A percentile compares a stretch with the other conserved stretches of the same genome.
Conservation (phyloP, 202 grass and related monocot species). For the Elaeis oleifera region DNA sequence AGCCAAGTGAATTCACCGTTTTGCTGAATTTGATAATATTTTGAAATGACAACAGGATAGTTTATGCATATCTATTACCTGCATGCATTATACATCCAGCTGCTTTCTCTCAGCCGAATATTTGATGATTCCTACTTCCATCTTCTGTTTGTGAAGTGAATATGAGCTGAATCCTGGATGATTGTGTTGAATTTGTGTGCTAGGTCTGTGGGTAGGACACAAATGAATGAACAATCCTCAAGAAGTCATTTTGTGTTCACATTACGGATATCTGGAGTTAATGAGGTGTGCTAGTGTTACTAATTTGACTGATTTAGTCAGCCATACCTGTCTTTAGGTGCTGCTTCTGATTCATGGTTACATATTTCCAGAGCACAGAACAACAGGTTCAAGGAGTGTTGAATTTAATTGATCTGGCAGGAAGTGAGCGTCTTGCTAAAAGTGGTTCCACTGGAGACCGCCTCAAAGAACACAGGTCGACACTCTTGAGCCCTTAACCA, state of each 20-base stretch:
- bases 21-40: no score
- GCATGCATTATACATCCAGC: no score
- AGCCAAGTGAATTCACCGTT: no score
- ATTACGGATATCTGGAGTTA: conserved; percentile 68
- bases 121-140: no score
- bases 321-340: background rate
- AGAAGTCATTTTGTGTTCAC: conserved; percentile 95
- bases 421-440: conserved; percentile 86
- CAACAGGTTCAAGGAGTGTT: conserved; percentile 78
- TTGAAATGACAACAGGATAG: no score
- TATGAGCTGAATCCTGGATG: conserved; percentile 1
- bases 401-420: conserved; percentile 92
- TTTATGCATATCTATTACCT: no score
- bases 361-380: conserved; percentile 49
- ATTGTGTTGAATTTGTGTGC: background rate
- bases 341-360: background rate
- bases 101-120: no score
- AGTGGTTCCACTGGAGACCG: conserved; percentile 86
- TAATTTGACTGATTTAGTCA: background rate
- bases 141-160: no score
- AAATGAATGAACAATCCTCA: conserved; percentile 93
- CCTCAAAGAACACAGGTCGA: conserved; percentile 90
- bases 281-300: conserved; percentile 40
- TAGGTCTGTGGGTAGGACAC: conserved; percentile 89
- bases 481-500: background rate